phyloP scores from a whole-genome alignment of 148 eudicot species.

The Rhododendron simsii region DNA sequence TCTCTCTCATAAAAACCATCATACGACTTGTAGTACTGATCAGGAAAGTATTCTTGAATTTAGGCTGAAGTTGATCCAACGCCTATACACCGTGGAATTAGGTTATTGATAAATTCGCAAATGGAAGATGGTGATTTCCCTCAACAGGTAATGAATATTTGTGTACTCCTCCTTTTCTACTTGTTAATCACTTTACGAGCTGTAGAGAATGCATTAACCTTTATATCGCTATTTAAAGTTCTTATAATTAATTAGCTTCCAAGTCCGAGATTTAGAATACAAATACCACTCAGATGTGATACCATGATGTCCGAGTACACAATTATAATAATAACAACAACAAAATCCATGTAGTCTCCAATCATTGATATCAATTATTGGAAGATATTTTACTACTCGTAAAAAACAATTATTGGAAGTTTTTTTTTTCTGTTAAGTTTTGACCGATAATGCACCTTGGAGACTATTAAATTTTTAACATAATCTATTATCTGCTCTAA shows the following conservation, averaged over 20 bases:
- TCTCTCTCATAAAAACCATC: background rate
- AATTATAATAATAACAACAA: background rate
- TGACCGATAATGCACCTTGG: background rate
- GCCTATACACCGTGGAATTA: conserved; percentile 44
- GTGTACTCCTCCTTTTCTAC: background rate
- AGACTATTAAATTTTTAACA: too few relatives aligned
- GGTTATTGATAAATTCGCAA: conserved; percentile 47
- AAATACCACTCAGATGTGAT: background rate
- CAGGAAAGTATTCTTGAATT: background rate
- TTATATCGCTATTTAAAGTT: background rate
- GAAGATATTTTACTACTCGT: too few relatives aligned
- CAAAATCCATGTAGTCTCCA: too few relatives aligned
- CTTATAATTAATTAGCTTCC: background rate
- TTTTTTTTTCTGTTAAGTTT: background rate
- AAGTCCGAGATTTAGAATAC: background rate
- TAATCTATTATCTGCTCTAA: too few relatives aligned
- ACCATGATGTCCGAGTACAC: background rate
- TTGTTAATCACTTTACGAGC: background rate
- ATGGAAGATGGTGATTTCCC: conserved; percentile 60
- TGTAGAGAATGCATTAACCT: background rate
- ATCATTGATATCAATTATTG: background rate
- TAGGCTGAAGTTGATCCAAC: conserved; percentile 47
- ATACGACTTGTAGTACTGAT: background rate
- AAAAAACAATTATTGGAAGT: background rate
- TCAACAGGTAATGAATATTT: conserved; percentile 41